A percentile compares a stretch with the other conserved stretches of the same genome.
Conservation (phyloP, 495 filamentous ascomycete genomes). For the Lepidopterella palustris region DNA sequence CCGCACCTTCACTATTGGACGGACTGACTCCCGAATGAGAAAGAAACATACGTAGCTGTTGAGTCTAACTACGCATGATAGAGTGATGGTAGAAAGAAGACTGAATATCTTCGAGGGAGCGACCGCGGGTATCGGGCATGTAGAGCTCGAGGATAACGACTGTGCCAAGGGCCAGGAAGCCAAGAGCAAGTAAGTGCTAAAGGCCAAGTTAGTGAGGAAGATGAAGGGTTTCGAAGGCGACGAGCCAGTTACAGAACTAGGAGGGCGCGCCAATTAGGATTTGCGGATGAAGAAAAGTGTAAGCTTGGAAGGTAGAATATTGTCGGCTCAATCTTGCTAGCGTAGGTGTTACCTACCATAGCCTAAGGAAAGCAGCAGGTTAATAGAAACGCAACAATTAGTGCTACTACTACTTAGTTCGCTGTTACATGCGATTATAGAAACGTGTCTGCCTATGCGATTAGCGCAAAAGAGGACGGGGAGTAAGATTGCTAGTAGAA, state of each 20-base stretch:
- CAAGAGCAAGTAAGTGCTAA: conserved; percentile 59
- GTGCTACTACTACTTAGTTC: conserved; percentile 26
- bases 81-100: conserved; percentile 40
- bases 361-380: conserved; percentile 27
- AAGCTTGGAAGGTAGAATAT: neutral
- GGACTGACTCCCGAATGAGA: neutral
- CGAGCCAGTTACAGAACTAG: conserved; percentile 51
- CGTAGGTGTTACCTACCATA: conserved; percentile 28
- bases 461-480: conserved; percentile 37
- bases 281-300: too few relatives aligned
- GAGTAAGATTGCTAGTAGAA: conserved; percentile 50
- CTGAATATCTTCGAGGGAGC: conserved; percentile 52
- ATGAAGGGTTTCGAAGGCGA: conserved; percentile 59
- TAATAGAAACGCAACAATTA: conserved; percentile 26
- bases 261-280: neutral
- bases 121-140: conserved; percentile 58
- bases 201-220: conserved; percentile 50
- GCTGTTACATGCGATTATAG: conserved; percentile 24
- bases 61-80: neutral
- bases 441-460: conserved; percentile 25
- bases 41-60: conserved; percentile 1
- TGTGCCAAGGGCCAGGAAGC: conserved; percentile 44
- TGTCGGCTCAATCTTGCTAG: conserved; percentile 29
- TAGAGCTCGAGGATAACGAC: conserved; percentile 44
- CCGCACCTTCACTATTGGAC: neutral